These are phyloP conservation scores for Chaetoscypha palmicola DNA, from an alignment of 2,329 filamentous ascomycete species.

Conservation along the genomic window DNA sequence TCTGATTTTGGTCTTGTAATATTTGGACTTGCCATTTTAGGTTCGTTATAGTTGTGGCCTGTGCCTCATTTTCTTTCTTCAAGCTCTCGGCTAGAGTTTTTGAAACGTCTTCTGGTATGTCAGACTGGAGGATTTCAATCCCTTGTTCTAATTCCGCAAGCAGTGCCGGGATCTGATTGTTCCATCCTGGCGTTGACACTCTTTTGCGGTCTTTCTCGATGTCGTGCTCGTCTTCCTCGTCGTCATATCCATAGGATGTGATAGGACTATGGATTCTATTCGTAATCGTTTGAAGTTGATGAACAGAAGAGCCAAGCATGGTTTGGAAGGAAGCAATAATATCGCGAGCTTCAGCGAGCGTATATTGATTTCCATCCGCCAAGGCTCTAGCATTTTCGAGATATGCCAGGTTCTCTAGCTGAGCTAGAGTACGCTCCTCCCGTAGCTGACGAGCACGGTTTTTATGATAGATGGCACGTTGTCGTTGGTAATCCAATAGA, in stretches of 20 bases:
- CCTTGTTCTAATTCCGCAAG: neutral
- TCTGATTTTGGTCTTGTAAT: no score
- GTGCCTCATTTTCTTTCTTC: no score
- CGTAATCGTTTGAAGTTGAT: neutral
- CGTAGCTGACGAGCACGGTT: neutral
- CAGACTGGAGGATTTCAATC: no score
- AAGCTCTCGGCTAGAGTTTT: no score
- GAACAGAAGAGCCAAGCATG: neutral
- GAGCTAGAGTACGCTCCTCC: neutral
- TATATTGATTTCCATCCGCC: neutral
- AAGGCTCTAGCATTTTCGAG: neutral
- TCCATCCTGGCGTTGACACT: neutral
- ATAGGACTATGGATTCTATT: neutral
- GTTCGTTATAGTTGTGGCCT: no score
- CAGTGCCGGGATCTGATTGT: neutral
- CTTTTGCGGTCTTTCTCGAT: neutral
- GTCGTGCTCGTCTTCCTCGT: neutral
- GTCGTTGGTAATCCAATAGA: neutral
- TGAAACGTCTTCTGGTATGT: no score
- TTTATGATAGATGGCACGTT: neutral
- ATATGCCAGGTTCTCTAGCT: neutral
- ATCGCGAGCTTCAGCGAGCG: neutral
- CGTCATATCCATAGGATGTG: neutral
- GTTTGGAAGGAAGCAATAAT: neutral
- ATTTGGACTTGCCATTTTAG: no score